Evolutionary conservation across 441 rosid species (phyloP).

Genomic region (Eruca vesicaria): DNA sequence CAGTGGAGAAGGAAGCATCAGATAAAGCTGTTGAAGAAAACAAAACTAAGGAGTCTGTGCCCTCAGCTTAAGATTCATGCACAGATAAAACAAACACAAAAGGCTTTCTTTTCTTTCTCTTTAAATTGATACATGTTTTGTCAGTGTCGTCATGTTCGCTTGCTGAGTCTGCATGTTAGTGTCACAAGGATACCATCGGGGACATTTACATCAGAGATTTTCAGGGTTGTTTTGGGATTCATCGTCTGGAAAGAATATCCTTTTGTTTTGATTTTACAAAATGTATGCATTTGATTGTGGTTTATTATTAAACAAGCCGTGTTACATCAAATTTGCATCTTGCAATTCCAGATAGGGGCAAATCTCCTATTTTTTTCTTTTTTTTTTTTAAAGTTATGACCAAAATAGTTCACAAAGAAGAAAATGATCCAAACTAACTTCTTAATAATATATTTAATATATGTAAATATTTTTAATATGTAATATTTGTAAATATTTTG

Average conservation of each 20-base stretch:
- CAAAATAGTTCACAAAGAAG: too few species aligned
- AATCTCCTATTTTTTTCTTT: too few species aligned
- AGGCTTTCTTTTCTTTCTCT: neutral
- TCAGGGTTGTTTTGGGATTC: neutral
- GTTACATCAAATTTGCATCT: neutral
- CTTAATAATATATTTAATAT: too few species aligned
- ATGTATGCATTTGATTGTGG: conserved; percentile 1
- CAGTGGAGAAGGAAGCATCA: conserved; percentile 36
- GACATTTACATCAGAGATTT: conserved; percentile 17
- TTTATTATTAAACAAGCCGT: neutral
- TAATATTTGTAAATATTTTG: too few species aligned
- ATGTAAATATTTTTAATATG: too few species aligned
- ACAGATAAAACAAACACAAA: conserved; percentile 2
- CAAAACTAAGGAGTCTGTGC: conserved; percentile 43
- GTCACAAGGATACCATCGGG: conserved; percentile 35
- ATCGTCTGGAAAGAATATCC: neutral
- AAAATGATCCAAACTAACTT: too few species aligned
- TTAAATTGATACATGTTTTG: conserved; percentile 17
- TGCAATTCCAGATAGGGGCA: neutral
- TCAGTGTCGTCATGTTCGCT: conserved; percentile 14
- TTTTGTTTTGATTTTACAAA: neutral
- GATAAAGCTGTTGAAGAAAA: conserved; percentile 40
- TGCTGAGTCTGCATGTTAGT: conserved; percentile 20
- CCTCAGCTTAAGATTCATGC: conserved; percentile 44
- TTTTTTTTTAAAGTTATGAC: too few species aligned